phyloP scores from a whole-genome alignment of 129 eudicot genomes.

The Lactuca saligna region DNA sequence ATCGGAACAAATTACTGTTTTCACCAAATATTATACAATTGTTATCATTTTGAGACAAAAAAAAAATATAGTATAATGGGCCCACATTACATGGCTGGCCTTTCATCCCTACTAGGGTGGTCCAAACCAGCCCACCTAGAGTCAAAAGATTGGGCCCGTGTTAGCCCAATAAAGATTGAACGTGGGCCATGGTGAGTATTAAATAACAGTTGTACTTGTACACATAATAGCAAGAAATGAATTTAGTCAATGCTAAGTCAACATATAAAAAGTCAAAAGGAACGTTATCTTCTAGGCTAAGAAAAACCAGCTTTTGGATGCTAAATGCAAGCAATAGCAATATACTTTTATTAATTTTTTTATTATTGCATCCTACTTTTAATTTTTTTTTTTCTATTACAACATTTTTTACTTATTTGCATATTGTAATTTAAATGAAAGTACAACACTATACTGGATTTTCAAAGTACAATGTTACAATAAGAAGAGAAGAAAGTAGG shows the following conservation, averaged over 20 bases:
- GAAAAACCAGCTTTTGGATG: not conserved
- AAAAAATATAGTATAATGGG: not conserved
- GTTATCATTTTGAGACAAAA: too few relatives aligned
- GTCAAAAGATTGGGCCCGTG: not conserved
- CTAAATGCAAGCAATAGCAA: not conserved
- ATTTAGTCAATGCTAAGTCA: conserved; percentile 6
- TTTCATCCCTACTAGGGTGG: not conserved
- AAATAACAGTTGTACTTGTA: not conserved
- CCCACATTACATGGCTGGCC: not conserved
- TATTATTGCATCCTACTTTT: not conserved
- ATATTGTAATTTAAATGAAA: too few relatives aligned
- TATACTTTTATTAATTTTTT: too few relatives aligned
- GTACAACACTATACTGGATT: too few relatives aligned
- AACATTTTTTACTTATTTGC: too few relatives aligned
- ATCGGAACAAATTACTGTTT: too few relatives aligned
- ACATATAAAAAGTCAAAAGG: not conserved
- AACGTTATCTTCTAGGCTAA: conserved; percentile 8
- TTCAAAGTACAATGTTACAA: too few relatives aligned
- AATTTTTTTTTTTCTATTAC: too few relatives aligned
- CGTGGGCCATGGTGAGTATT: not conserved
- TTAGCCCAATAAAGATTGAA: not conserved
- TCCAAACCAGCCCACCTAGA: not conserved
- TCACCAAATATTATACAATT: too few relatives aligned
- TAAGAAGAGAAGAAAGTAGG: too few relatives aligned
- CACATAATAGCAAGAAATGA: not conserved